These are phyloP conservation scores for Rhynchospora tenuis DNA, from an alignment of 176 grass and related monocot species.

Conservation along the genomic window DNA sequence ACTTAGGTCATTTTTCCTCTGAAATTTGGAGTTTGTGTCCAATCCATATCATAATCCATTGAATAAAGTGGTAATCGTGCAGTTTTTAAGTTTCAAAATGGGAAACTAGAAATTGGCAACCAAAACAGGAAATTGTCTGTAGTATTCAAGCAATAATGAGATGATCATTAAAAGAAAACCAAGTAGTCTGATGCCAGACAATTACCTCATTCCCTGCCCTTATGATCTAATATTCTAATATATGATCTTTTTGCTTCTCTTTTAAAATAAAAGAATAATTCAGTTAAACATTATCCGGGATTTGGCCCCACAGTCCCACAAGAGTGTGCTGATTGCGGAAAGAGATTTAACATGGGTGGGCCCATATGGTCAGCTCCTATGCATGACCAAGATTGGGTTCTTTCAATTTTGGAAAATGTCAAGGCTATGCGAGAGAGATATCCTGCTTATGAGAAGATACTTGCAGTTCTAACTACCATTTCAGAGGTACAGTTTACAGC, in stretches of 20 bases:
- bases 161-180: not conserved
- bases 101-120: not conserved
- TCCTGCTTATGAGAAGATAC: slow-evolving; percentile 82
- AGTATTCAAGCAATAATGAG: not conserved
- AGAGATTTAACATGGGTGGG: slow-evolving; percentile 88
- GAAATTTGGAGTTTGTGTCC: not conserved
- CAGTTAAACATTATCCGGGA: slow-evolving; percentile 70
- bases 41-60: not conserved
- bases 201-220: slow-evolving; percentile 19
- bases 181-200: not conserved
- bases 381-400: slow-evolving; percentile 90
- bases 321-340: slow-evolving; percentile 77
- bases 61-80: not conserved
- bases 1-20: not conserved
- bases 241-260: not conserved
- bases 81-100: not conserved
- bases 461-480: slow-evolving; percentile 66
- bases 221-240: slow-evolving; percentile 27
- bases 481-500: slow-evolving; percentile 52
- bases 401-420: slow-evolving; percentile 62
- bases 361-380: slow-evolving; percentile 98
- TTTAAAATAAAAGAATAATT: slow-evolving; percentile 54
- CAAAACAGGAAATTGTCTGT: not conserved
- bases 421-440: slow-evolving; percentile 68
- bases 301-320: slow-evolving; percentile 90